Evolutionary conservation across 495 filamentous ascomycete genomes (phyloP).

Genomic region (Rostrohypoxylon terebratum): DNA sequence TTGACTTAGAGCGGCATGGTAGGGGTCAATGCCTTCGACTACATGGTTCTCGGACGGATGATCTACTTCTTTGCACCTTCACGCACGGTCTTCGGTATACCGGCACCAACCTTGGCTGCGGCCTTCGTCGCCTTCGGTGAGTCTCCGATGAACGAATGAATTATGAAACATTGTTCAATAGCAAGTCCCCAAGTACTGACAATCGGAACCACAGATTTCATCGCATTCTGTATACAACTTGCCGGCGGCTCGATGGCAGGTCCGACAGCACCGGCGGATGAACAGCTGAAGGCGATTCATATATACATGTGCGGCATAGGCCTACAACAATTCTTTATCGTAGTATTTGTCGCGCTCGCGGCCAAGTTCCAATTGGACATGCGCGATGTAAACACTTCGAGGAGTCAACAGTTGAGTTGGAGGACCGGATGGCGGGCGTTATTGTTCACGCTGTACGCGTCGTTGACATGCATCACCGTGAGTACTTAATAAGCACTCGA

Average conservation of each 20-base stretch:
- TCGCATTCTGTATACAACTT: conserved; percentile 70
- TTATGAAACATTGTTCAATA: too few relatives aligned
- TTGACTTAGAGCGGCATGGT: conserved; percentile 2
- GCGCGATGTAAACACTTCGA: conserved; percentile 3
- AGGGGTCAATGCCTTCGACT: conserved; percentile 73
- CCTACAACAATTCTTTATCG: conserved; percentile 62
- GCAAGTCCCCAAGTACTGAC: neutral
- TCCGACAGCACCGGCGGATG: conserved; percentile 32
- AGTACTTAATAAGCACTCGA: conserved; percentile 18
- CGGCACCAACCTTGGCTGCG: conserved; percentile 61
- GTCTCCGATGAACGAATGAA: neutral
- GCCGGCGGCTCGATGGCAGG: conserved; percentile 59
- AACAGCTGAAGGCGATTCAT: conserved; percentile 54
- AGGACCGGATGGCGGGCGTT: conserved; percentile 52
- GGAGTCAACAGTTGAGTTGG: conserved; percentile 35
- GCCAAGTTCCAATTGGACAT: conserved; percentile 56
- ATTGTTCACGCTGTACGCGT: conserved; percentile 58
- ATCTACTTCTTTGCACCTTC: conserved; percentile 67
- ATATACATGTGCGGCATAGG: conserved; percentile 67
- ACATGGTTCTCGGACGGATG: conserved; percentile 75
- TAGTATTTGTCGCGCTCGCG: conserved; percentile 58
- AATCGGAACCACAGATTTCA: conserved; percentile 52
- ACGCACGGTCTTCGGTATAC: conserved; percentile 60
- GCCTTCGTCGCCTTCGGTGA: conserved; percentile 68
- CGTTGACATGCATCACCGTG: conserved; percentile 58